These are phyloP conservation scores for Lasiodiplodia citricola DNA, from an alignment of 2,329 filamentous ascomycete genomes.

Conservation along the genomic window DNA sequence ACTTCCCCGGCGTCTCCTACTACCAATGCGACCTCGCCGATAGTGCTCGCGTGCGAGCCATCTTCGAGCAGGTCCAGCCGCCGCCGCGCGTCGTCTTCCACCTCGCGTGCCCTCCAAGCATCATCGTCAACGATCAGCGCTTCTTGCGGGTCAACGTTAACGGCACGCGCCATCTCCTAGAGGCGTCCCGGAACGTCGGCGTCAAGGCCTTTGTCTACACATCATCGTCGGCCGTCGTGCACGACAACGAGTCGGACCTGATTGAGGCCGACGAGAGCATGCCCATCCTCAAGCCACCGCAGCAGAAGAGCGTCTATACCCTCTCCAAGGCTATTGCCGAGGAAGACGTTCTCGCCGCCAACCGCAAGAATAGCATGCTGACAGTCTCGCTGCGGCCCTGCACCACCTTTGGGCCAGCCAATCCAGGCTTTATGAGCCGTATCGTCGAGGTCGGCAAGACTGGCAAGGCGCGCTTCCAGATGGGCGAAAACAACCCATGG, in stretches of 20 bases:
- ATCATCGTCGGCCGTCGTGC: constrained; percentile 31
- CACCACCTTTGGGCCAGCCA: constrained; percentile 26
- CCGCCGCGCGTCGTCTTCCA: constrained; percentile 30
- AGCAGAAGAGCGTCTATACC: constrained; percentile 31
- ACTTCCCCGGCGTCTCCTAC: constrained; percentile 27
- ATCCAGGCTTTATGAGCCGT: constrained; percentile 22
- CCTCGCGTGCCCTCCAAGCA: constrained; percentile 27
- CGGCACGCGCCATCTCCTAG: constrained; percentile 28
- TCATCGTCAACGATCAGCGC: constrained; percentile 14
- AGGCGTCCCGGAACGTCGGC: constrained; percentile 19
- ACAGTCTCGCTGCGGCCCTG: constrained; percentile 23
- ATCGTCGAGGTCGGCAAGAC: constrained; percentile 27
- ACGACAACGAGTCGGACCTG: constrained; percentile 30
- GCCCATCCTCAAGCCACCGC: constrained; percentile 28
- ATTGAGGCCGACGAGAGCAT: constrained; percentile 27
- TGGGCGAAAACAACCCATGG: constrained; percentile 33
- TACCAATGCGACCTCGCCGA: constrained; percentile 28
- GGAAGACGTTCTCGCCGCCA: constrained; percentile 29
- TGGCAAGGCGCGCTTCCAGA: constrained; percentile 29
- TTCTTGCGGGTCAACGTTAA: constrained; percentile 28
- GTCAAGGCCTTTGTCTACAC: constrained; percentile 33
- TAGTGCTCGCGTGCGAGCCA: constrained; percentile 19
- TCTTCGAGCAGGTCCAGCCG: constrained; percentile 26
- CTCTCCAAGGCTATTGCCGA: constrained; percentile 35
- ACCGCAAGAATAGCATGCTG: constrained; percentile 26